Evolutionary conservation across 495 filamentous ascomycete genomes (phyloP).

Genomic region (Neohortaea acidophila): DNA sequence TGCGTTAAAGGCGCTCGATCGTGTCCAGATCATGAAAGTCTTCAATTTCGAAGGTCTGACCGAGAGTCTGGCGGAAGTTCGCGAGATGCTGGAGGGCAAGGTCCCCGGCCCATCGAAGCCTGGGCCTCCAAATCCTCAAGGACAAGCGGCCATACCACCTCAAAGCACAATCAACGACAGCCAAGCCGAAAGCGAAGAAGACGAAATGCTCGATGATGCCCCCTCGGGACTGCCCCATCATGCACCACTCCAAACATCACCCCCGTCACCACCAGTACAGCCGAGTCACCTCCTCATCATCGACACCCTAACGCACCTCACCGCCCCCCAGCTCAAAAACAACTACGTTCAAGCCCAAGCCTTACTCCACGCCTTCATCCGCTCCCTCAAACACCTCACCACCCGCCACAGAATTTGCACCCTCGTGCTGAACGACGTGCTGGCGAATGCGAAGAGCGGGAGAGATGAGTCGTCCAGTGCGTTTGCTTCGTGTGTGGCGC

Average conservation of each 20-base stretch:
- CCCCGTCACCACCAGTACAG: background rate
- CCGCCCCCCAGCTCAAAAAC: slow-evolving; percentile 28
- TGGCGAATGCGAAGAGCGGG: background rate
- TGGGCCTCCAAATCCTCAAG: background rate
- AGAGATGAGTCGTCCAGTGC: slow-evolving; percentile 19
- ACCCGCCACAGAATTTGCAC: slow-evolving; percentile 21
- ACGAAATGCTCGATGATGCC: slow-evolving; percentile 15
- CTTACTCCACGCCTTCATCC: slow-evolving; percentile 22
- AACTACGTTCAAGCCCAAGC: slow-evolving; percentile 19
- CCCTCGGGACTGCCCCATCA: background rate
- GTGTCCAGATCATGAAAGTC: slow-evolving; percentile 39
- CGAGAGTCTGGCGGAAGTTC: slow-evolving; percentile 39
- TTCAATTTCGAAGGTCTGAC: slow-evolving; percentile 44
- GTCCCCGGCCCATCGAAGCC: background rate
- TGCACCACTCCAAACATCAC: background rate
- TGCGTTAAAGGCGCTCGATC: slow-evolving; percentile 29
- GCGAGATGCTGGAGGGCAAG: slow-evolving; percentile 12
- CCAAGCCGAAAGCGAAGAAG: slow-evolving; percentile 24
- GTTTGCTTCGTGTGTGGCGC: slow-evolving; percentile 19
- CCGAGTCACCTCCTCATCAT: slow-evolving; percentile 21
- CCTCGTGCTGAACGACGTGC: slow-evolving; percentile 22
- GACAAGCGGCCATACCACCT: no score
- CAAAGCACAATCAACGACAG: slow-evolving; percentile 1
- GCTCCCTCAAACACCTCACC: slow-evolving; percentile 22
- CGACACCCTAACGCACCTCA: slow-evolving; percentile 27